Conservation (phyloP, 2,329 filamentous ascomycete genomes). For the Mariannaea sp. region DNA sequence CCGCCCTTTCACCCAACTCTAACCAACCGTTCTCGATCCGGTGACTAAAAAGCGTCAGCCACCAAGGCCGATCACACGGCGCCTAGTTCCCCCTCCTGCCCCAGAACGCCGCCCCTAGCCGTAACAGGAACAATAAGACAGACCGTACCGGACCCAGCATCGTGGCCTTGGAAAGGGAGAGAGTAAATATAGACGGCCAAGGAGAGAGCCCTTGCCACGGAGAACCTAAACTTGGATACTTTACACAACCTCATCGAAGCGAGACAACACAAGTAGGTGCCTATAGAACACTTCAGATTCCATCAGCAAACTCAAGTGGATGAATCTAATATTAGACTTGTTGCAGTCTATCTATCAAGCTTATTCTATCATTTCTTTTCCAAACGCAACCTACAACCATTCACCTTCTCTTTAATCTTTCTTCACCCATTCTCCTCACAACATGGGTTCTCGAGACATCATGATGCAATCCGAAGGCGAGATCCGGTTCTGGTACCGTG, state of each 20-base stretch:
- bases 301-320: background rate
- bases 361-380: background rate
- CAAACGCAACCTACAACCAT: background rate
- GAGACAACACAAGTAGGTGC: background rate
- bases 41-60: slow-evolving; percentile 12
- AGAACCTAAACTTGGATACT: slow-evolving; percentile 5
- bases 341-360: background rate
- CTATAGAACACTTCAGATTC: background rate
- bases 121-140: slow-evolving; percentile 4
- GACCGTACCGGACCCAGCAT: background rate
- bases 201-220: slow-evolving; percentile 1
- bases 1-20: background rate
- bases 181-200: background rate
- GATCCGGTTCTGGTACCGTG: slow-evolving; percentile 54
- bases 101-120: slow-evolving; percentile 20
- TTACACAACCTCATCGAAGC: slow-evolving; percentile 2
- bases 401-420: background rate
- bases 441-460: slow-evolving; percentile 36
- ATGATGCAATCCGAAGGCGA: slow-evolving; percentile 40
- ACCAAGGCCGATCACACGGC: slow-evolving; percentile 18
- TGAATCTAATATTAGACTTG: background rate
- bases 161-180: background rate
- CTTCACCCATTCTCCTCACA: slow-evolving; percentile 2
- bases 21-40: slow-evolving; percentile 12
- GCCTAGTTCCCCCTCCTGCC: background rate